Conservation (phyloP, 805 yeast genomes). For the Candida anglica region DNA sequence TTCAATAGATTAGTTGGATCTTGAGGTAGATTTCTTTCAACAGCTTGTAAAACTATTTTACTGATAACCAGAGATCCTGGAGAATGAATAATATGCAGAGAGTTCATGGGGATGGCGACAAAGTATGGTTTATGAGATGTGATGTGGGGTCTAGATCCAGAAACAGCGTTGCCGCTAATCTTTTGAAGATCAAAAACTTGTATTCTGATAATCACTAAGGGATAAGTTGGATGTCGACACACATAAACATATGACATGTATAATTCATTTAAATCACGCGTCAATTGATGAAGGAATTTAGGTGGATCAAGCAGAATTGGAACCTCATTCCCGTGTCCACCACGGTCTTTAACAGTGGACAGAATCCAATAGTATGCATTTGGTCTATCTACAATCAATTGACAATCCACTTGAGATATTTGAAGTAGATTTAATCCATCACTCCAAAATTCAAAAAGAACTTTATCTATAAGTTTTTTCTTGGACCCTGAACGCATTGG, state of each 20-base stretch:
- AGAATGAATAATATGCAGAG: conserved; percentile 64
- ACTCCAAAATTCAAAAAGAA: conserved; percentile 50
- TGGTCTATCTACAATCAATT: conserved; percentile 58
- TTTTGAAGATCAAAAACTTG: conserved; percentile 58
- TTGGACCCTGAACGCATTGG: conserved; percentile 10
- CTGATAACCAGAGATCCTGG: conserved; percentile 39
- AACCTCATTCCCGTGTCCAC: conserved; percentile 17
- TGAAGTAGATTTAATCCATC: conserved; percentile 61
- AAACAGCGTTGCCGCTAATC: conserved; percentile 5
- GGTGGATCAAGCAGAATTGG: conserved; percentile 47
- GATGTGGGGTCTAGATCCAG: conserved; percentile 33
- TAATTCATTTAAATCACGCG: conserved; percentile 44
- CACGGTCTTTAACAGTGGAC: conserved; percentile 40
- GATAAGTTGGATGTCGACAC: conserved; percentile 60
- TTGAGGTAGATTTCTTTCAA: conserved; percentile 50
- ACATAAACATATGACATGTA: conserved; percentile 63
- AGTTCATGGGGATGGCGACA: conserved; percentile 61
- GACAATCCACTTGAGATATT: conserved; percentile 67
- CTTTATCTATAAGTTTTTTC: conserved; percentile 35
- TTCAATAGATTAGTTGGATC: conserved; percentile 38
- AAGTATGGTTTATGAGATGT: conserved; percentile 59
- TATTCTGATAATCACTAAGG: conserved; percentile 57
- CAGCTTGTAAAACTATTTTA: conserved; percentile 54
- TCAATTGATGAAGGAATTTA: conserved; percentile 44
- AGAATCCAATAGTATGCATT: conserved; percentile 42